Evolutionary conservation across 768 basidiomycete species (phyloP), one percentile per base, ranked within the genome.

Genomic region (Psilocybe sp.): DNA sequence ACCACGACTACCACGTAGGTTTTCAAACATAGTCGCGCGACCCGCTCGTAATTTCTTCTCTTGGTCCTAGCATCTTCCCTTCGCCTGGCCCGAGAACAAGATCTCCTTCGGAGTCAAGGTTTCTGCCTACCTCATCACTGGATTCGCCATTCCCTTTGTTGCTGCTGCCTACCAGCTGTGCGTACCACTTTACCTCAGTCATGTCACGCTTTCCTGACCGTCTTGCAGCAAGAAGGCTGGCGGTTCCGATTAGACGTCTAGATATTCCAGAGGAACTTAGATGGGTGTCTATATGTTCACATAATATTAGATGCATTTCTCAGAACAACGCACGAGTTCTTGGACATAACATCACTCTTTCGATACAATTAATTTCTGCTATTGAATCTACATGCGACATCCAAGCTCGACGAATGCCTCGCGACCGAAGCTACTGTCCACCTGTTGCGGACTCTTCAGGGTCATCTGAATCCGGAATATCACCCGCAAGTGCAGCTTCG

Each of bases 141-240:
- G 87, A 11, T 87, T 88, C 65, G 65, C 76, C 49, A 79, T 89
- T 53, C 88, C 88, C 20, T 82, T 90, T 65, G 55, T 76, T 47
- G 87, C 86, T 5, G 70, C 79, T 4, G 65, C 61, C 35, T 80
- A 75, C 61, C 87, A 89, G 65, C 54, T 90, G 88, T 90, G 57
- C 56, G 88, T 72, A 14, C n/a, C 41, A 34, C 19, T 40, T 10
- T 19, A 10, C 15, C 28, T 48, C 47, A 18, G 7, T n/a, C 32
- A n/a, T 33, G 15, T 38, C 34, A 16, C 47, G 37, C 36, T 40
- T 32, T 13, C 32, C 45, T 52, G 15, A 49, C 51, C 28, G 19
- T 15, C 44, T 6, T 43, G 53, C 58, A 81, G 81, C 66, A 72
- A 67, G 55, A 83, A 78, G 61, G 64, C 66, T 53, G 65, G 64